Evolutionary conservation across 2,329 filamentous ascomycete genomes (phyloP).

Genomic region (Celoporthe dispersa): DNA sequence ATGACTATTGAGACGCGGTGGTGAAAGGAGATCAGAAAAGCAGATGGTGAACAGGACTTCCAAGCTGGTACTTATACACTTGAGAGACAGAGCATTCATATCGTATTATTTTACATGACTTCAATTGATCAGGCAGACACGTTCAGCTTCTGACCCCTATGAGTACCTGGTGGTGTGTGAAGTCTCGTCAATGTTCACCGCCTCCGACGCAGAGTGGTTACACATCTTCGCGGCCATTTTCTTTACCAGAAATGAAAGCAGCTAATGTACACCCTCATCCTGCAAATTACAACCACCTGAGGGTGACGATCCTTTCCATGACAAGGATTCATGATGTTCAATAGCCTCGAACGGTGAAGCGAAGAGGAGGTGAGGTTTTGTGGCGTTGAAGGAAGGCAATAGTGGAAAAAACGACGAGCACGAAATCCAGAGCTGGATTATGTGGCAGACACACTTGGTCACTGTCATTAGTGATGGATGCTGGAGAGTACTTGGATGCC

Average conservation of each 20-base stretch:
- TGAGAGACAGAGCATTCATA: not conserved
- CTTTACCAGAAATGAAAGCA: not conserved
- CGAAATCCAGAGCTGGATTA: not conserved
- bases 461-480: not conserved
- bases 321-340: not conserved
- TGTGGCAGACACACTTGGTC: not conserved
- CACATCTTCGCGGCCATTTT: not conserved
- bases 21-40: not conserved
- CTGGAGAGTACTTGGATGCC: not conserved
- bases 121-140: not conserved
- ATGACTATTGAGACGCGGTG: not conserved
- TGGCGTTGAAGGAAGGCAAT: constrained; percentile 1
- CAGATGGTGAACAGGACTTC: too few relatives aligned
- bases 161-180: not conserved
- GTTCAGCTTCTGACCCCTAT: not conserved
- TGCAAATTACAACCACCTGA: not conserved
- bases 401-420: not conserved
- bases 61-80: not conserved
- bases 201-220: not conserved
- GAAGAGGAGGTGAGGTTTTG: not conserved
- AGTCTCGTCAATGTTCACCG: not conserved
- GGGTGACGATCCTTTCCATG: not conserved
- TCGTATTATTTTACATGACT: not conserved
- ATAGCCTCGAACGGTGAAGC: not conserved
- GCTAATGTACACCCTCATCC: not conserved